A percentile compares a stretch with the other conserved stretches of the same genome.
Conservation (phyloP, 331 rosid genomes). For the Malus hybrid region DNA sequence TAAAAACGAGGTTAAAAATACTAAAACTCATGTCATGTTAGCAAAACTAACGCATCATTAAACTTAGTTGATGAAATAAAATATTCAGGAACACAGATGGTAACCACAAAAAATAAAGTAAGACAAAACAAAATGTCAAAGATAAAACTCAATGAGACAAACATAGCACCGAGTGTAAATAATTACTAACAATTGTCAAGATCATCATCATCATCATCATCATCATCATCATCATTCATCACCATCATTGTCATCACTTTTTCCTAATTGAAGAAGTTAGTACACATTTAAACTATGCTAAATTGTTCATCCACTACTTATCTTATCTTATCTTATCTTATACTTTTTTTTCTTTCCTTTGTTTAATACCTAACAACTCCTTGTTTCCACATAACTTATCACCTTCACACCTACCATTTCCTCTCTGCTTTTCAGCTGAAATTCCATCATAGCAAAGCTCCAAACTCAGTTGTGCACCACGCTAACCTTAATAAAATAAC, state of each 20-base stretch:
- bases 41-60: too few relatives aligned
- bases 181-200: neutral
- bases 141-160: neutral
- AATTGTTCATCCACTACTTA: neutral
- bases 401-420: neutral
- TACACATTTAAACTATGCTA: neutral
- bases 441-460: neutral
- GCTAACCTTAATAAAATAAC: neutral
- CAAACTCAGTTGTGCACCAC: neutral
- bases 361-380: neutral
- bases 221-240: neutral
- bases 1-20: too few relatives aligned
- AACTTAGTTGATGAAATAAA: too few relatives aligned
- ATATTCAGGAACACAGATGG: too few relatives aligned
- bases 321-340: neutral
- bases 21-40: too few relatives aligned
- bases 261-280: neutral
- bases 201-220: neutral
- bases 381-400: neutral
- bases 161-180: neutral
- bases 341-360: too few relatives aligned
- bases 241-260: neutral
- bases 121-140: neutral
- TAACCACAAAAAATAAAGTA: too few relatives aligned
- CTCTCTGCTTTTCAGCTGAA: neutral